A percentile compares a stretch with the other conserved stretches of the same genome.
Conservation (phyloP, 2,329 filamentous ascomycete genomes). For the Colletotrichum sp. region DNA sequence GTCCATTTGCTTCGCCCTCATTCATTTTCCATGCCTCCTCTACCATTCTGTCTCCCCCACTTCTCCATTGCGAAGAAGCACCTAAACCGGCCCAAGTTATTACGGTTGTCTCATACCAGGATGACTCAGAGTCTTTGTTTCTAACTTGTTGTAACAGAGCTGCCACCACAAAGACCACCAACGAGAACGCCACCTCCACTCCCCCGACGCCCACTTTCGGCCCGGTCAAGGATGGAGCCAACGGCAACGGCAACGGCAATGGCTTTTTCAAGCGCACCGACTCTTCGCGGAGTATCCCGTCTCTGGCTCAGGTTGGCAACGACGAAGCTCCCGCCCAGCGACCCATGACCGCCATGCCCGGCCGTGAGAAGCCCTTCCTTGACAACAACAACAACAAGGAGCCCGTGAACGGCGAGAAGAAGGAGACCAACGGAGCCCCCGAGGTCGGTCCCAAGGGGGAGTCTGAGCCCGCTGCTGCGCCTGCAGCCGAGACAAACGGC, state of each 20-base stretch:
- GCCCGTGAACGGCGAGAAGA: not conserved
- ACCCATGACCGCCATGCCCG: conserved; percentile 18
- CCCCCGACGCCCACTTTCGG: conserved; percentile 17
- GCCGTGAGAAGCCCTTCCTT: conserved; percentile 6
- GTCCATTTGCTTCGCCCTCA: not conserved
- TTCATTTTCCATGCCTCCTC: not conserved
- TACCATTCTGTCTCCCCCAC: conserved; percentile 3
- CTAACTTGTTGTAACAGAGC: conserved; percentile 7
- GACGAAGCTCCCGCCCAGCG: not conserved
- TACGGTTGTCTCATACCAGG: not conserved
- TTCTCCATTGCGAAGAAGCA: not conserved
- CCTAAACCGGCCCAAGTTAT: not conserved
- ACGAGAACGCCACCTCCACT: conserved; percentile 11
- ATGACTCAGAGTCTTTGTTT: not conserved
- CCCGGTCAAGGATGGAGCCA: conserved; percentile 6
- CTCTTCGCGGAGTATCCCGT: conserved; percentile 10
- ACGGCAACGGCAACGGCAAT: not conserved
- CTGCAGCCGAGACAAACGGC: not conserved
- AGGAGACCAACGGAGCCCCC: not conserved
- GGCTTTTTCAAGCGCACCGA: conserved; percentile 15
- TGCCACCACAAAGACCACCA: conserved; percentile 14
- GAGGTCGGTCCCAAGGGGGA: not conserved
- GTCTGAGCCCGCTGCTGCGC: not conserved
- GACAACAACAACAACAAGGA: conserved; percentile 8
- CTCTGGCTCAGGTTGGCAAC: conserved; percentile 2